phyloP scores from a whole-genome alignment of 305 asterid species.

The Fraxinus baroniana region DNA sequence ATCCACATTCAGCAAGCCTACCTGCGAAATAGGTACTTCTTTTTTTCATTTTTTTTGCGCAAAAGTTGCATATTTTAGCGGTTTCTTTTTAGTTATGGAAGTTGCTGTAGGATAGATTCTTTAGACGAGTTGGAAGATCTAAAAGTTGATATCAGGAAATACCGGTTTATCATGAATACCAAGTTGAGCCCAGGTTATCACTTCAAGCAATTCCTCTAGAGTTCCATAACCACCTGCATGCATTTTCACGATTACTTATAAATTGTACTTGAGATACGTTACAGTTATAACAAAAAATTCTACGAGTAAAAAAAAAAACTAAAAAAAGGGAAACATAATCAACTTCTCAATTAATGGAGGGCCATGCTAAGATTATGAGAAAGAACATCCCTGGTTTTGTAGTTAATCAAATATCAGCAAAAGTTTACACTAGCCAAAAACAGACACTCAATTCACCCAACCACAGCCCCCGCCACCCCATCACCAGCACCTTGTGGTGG shows the following conservation, averaged over 20 bases:
- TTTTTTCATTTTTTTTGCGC: neutral
- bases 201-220: slow-evolving; percentile 88
- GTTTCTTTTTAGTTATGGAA: neutral
- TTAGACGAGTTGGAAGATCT: neutral
- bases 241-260: neutral
- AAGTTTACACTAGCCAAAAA: slow-evolving; percentile 7
- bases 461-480: neutral
- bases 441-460: neutral
- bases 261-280: neutral
- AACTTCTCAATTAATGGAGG: slow-evolving; percentile 10
- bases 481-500: neutral
- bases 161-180: slow-evolving; percentile 98
- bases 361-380: neutral
- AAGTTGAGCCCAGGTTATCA: slow-evolving; percentile 96
- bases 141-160: slow-evolving; percentile 13
- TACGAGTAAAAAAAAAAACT: neutral
- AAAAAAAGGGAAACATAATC: neutral
- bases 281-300: neutral
- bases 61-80: neutral
- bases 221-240: slow-evolving; percentile 93
- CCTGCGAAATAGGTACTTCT: slow-evolving; percentile 40
- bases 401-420: slow-evolving; percentile 3
- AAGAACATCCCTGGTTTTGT: slow-evolving; percentile 8
- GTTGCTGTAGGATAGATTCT: neutral
- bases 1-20: slow-evolving; percentile 86